These are phyloP conservation scores for Pulicaria dysenterica DNA, from an alignment of 129 eudicot genomes.

Conservation along the genomic window DNA sequence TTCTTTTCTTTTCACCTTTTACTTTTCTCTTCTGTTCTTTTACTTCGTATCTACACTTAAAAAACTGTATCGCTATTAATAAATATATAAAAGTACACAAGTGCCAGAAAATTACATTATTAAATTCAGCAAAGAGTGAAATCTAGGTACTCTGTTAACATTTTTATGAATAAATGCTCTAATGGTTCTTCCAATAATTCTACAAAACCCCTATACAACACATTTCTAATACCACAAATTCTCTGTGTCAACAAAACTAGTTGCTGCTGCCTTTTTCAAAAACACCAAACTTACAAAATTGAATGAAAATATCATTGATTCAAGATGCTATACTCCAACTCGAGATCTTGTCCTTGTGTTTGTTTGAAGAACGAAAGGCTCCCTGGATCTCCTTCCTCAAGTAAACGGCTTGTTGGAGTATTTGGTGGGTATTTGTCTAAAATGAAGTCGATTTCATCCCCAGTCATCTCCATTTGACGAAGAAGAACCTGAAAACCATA, in stretches of 20 bases:
- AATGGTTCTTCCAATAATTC: constrained; percentile 24
- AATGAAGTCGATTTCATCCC: constrained; percentile 71
- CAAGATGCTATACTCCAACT: constrained; percentile 54
- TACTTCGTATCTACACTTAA: no score
- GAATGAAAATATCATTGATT: constrained; percentile 43
- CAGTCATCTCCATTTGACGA: constrained; percentile 71
- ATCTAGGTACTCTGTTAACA: neutral
- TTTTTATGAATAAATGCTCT: constrained; percentile 5
- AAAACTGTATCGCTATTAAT: neutral
- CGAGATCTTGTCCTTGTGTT: constrained; percentile 41
- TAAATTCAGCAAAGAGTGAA: neutral
- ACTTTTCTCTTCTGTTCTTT: no score
- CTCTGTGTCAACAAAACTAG: constrained; percentile 29
- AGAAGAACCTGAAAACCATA: constrained; percentile 67
- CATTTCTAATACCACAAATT: constrained; percentile 14
- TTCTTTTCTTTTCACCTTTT: no score
- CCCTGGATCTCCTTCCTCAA: constrained; percentile 87
- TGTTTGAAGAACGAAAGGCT: constrained; percentile 64
- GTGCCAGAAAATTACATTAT: neutral
- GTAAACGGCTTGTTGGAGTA: constrained; percentile 65
- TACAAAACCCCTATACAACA: constrained; percentile 27
- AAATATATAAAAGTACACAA: constrained; percentile 1
- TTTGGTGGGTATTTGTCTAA: constrained; percentile 68
- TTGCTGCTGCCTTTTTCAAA: constrained; percentile 22
- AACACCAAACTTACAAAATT: constrained; percentile 4